These are phyloP conservation scores for Penicillium expansum DNA, from an alignment of 2,329 filamentous ascomycete genomes.

Conservation along the genomic window DNA sequence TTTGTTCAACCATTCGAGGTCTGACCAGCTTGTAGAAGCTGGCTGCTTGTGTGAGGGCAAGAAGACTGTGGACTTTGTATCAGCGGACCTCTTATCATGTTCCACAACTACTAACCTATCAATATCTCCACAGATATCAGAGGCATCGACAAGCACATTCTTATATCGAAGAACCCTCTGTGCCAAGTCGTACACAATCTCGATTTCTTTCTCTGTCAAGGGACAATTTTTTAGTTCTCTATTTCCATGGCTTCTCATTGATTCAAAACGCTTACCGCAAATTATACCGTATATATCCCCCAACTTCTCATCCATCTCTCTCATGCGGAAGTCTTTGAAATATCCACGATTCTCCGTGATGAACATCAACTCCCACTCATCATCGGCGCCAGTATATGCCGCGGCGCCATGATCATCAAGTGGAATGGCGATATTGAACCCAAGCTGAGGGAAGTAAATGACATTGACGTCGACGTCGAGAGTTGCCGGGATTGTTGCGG, in stretches of 20 bases:
- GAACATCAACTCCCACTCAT: constrained; percentile 76
- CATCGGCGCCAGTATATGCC: constrained; percentile 63
- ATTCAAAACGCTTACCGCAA: constrained; percentile 58
- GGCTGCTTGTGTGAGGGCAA: constrained; percentile 77
- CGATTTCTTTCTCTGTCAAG: constrained; percentile 73
- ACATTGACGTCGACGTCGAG: constrained; percentile 63
- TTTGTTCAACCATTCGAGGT: constrained; percentile 68
- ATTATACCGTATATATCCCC: constrained; percentile 86
- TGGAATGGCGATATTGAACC: constrained; percentile 77
- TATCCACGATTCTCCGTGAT: constrained; percentile 68
- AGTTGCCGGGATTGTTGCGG: constrained; percentile 59
- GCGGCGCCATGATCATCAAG: constrained; percentile 60
- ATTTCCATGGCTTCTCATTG: neutral
- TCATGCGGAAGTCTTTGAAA: constrained; percentile 83
- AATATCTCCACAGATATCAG: constrained; percentile 79
- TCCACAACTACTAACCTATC: constrained; percentile 55
- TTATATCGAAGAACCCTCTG: constrained; percentile 69
- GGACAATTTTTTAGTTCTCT: neutral
- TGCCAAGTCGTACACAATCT: constrained; percentile 76
- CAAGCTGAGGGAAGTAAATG: constrained; percentile 86
- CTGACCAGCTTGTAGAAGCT: constrained; percentile 67
- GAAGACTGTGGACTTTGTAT: constrained; percentile 52
- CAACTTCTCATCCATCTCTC: constrained; percentile 72
- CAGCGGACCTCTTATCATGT: neutral
- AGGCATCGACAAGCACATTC: constrained; percentile 63